A percentile compares a stretch with the other conserved stretches of the same genome.
Conservation (phyloP, 345 rosid genomes). For the Lagerstroemia speciosa region DNA sequence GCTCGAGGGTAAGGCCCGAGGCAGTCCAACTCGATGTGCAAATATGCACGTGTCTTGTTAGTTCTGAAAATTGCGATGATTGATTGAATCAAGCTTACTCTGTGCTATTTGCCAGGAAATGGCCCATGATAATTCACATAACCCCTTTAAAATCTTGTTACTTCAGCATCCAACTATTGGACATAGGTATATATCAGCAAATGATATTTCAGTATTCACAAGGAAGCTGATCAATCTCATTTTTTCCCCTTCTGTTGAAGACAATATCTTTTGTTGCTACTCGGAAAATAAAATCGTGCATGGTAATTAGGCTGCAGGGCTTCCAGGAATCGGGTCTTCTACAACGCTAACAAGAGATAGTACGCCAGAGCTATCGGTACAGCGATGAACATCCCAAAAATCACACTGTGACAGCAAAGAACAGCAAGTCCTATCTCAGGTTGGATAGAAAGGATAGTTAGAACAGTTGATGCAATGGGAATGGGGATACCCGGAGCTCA, state of each 20-base stretch:
- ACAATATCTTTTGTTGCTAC: neutral
- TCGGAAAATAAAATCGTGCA: neutral
- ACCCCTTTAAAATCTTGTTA: neutral
- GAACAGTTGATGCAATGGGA: neutral
- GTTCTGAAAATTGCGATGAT: neutral
- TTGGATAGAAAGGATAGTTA: neutral
- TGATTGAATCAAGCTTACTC: neutral
- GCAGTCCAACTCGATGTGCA: neutral
- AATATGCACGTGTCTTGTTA: neutral
- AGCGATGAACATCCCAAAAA: conserved; percentile 72
- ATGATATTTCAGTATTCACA: neutral
- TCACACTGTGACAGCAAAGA: conserved; percentile 42
- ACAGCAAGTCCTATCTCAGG: neutral
- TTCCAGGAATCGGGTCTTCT: conserved; percentile 11
- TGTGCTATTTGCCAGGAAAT: neutral
- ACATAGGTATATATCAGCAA: neutral
- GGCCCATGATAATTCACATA: neutral
- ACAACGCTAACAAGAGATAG: conserved; percentile 58
- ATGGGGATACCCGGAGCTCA: conserved; percentile 58
- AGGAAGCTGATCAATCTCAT: neutral
- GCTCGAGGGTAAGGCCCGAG: neutral
- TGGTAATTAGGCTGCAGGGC: neutral
- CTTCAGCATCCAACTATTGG: neutral
- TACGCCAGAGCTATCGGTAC: conserved; percentile 67
- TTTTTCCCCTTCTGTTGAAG: neutral